Evolutionary conservation across 2,329 filamentous ascomycete species (phyloP), one percentile per base, ranked within the genome.

Genomic region (Lachnellula arida): DNA sequence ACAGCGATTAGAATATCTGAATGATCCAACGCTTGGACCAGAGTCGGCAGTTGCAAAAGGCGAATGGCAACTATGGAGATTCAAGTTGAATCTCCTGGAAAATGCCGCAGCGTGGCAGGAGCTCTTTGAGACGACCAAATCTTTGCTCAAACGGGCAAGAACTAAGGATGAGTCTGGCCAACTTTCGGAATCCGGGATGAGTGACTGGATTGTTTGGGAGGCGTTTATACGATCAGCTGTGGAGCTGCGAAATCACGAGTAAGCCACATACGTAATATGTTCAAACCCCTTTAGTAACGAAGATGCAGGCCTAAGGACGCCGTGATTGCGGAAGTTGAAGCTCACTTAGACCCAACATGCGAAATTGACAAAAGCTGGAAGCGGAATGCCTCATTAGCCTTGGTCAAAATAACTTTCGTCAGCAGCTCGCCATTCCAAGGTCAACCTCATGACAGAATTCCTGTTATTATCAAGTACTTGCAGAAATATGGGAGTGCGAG

Each of bases 141-240:
- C 34, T 17, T 58, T 71, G 40, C 63, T 71, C 12, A 58, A 60
- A 35, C 58, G 66, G 46, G 64, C 68, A 35, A 64, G 68, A 2
- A 66, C 66, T 19, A 67, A 63, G 44, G 59, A 69, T 54, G 53
- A 58, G 6, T 56, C 56, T 23, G 64, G 64, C 2, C 52, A 67
- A 25, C 57, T 70, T 34, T 22, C 61, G 11, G 67, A 71, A 52
- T 52, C 65, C 40, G 56, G 62, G 49, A 61, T 68, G 35, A 61
- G 64, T 56, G 69, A 71, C 46, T 71, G 67, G 67, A 55, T 65
- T 19, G 66, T 71, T 4, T 71, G 69, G 69, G 55, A 66, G 42
- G 61, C 64, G 4, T 68, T 65, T 40, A 61, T 70, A 37, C 49
- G 53, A 23, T 67, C 68, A 11, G 66, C 65, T 37, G 54, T 57